Conservation (phyloP, 371 early-diverging fungal species). For the Mucor piriformis region DNA sequence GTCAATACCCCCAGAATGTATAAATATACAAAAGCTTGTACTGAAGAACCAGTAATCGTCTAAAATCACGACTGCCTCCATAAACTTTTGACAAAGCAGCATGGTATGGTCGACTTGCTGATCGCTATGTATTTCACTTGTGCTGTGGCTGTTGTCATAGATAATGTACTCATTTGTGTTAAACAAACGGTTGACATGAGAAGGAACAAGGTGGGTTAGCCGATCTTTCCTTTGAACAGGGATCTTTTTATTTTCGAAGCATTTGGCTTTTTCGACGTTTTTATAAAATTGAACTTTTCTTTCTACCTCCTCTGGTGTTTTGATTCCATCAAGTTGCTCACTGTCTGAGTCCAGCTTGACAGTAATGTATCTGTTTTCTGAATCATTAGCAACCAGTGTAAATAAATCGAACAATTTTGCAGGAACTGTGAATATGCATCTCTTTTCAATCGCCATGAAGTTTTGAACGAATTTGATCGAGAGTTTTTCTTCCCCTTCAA, state of each 20-base stretch:
- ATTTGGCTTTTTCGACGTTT: constrained; percentile 8
- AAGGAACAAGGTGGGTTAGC: background rate
- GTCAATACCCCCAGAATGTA: background rate
- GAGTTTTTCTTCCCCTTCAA: background rate
- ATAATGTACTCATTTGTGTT: constrained; percentile 11
- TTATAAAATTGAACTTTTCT: constrained; percentile 6
- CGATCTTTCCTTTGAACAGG: constrained; percentile 2
- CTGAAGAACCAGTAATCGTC: background rate
- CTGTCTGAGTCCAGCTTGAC: background rate
- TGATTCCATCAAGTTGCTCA: background rate
- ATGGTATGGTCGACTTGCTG: constrained; percentile 2
- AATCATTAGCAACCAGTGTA: background rate
- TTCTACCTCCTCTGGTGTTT: constrained; percentile 4
- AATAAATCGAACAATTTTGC: background rate
- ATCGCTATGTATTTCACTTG: constrained; percentile 1
- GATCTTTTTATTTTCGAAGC: background rate
- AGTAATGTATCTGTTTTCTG: background rate
- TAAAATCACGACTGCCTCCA: background rate
- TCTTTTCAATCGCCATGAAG: background rate
- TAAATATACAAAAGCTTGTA: background rate
- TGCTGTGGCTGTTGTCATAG: constrained; percentile 5
- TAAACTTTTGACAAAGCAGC: background rate
- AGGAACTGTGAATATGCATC: background rate
- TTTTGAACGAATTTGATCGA: background rate
- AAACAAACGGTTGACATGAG: constrained; percentile 8